A percentile compares a stretch with the other conserved stretches of the same genome.
Conservation (phyloP, 768 basidiomycete species). For the Dendrothele bispora region DNA sequence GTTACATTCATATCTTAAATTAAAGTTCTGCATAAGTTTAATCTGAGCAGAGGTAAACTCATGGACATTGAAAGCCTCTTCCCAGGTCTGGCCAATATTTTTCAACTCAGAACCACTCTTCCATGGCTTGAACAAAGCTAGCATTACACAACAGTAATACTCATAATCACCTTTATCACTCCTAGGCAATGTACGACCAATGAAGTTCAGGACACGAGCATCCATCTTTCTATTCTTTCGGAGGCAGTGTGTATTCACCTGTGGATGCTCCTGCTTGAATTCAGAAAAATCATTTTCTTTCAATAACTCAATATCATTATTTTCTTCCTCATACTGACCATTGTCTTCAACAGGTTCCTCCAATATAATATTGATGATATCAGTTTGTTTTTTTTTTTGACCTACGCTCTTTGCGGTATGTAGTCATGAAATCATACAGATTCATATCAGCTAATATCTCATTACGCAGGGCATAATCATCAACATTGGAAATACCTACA, state of each 20-base stretch:
- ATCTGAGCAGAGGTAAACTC: conserved; percentile 12
- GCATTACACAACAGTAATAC: conserved; percentile 17
- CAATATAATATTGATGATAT: too few relatives aligned
- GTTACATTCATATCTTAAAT: conserved; percentile 29
- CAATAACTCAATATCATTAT: neutral
- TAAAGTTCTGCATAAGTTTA: conserved; percentile 25
- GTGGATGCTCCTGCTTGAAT: conserved; percentile 22
- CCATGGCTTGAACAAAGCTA: conserved; percentile 30
- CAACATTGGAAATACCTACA: conserved; percentile 7
- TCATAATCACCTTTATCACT: conserved; percentile 14
- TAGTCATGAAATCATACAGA: conserved; percentile 17
- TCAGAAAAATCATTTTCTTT: neutral
- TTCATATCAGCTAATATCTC: neutral
- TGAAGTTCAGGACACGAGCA: conserved; percentile 22
- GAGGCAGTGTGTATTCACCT: conserved; percentile 20
- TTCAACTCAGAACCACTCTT: conserved; percentile 21
- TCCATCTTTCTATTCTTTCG: neutral
- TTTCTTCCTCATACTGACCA: conserved; percentile 5
- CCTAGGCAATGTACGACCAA: conserved; percentile 16
- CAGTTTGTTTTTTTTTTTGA: too few relatives aligned
- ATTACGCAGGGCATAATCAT: conserved; percentile 12
- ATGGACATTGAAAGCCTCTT: conserved; percentile 15
- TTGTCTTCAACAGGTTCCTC: too few relatives aligned
- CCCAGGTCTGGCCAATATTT: conserved; percentile 18
- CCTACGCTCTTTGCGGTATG: too few relatives aligned